Conservation (phyloP, 169 alveolate species). For the Plasmodium gaboni region DNA sequence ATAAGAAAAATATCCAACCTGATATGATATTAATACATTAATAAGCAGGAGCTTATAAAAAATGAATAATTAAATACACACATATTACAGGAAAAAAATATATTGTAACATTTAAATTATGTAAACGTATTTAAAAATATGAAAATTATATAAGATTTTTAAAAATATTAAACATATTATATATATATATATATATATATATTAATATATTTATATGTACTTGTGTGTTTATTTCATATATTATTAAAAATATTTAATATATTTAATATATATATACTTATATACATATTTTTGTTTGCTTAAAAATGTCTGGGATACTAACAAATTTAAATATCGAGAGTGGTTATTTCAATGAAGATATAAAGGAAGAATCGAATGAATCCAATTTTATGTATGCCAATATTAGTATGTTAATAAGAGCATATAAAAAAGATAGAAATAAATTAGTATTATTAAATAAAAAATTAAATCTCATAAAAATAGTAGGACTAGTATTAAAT, state of each 20-base stretch:
- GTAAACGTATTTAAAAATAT: too few relatives aligned
- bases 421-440: slow-evolving; percentile 65
- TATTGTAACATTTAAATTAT: too few relatives aligned
- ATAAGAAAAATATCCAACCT: too few relatives aligned
- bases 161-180: too few relatives aligned
- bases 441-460: slow-evolving; percentile 46
- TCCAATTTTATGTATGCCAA: slow-evolving; percentile 67
- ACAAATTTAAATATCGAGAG: slow-evolving; percentile 64
- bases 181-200: neutral
- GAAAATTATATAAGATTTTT: too few relatives aligned
- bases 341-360: slow-evolving; percentile 73
- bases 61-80: too few relatives aligned
- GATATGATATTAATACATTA: too few relatives aligned
- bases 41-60: too few relatives aligned
- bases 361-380: slow-evolving; percentile 68
- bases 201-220: neutral
- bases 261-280: neutral
- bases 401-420: slow-evolving; percentile 67
- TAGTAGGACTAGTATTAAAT: slow-evolving; percentile 67
- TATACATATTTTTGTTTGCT: neutral
- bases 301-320: slow-evolving; percentile 23
- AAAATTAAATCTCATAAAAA: slow-evolving; percentile 74
- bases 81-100: too few relatives aligned
- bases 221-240: too few relatives aligned
- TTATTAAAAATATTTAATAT: too few relatives aligned